A percentile compares a stretch with the other conserved stretches of the same genome.
phyloP scores from a whole-genome alignment of 495 filamentous ascomycete genomes.

The Aspergillus panamensis region DNA sequence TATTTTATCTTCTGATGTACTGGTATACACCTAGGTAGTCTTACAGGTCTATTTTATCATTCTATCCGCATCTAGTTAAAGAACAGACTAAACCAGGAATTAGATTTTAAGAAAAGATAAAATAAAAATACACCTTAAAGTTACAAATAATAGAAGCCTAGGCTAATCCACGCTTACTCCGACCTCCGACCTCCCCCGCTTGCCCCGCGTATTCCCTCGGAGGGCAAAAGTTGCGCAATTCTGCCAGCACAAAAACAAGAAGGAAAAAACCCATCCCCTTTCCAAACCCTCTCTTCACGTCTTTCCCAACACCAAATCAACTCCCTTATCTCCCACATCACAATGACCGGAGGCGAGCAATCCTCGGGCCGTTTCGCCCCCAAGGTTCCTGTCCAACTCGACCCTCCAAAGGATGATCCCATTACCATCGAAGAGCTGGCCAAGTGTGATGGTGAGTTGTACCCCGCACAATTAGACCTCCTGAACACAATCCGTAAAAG shows the following conservation, averaged over 20 bases:
- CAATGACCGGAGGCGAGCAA: conserved; percentile 33
- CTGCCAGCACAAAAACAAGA: conserved; percentile 2
- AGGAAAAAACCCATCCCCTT: conserved; percentile 2
- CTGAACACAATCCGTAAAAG: background rate
- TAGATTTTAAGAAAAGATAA: background rate
- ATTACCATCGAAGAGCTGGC: conserved; percentile 72
- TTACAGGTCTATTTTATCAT: no score
- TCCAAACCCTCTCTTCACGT: background rate
- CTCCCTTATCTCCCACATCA: conserved; percentile 6
- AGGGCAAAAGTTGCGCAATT: background rate
- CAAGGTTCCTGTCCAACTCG: conserved; percentile 74
- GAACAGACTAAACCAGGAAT: background rate
- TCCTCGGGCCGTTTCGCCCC: conserved; percentile 70
- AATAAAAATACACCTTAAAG: background rate
- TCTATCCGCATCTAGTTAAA: no score
- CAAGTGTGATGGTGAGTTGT: conserved; percentile 69
- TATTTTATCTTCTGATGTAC: no score
- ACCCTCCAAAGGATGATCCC: conserved; percentile 82
- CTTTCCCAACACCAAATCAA: background rate
- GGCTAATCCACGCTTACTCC: conserved; percentile 14
- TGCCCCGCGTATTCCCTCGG: conserved; percentile 20
- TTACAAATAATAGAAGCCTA: background rate
- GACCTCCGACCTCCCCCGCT: conserved; percentile 20
- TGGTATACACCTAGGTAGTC: no score
- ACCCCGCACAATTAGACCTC: background rate